These are phyloP conservation scores for Baorangia bicolor DNA, from an alignment of 768 basidiomycete genomes.

Conservation along the genomic window DNA sequence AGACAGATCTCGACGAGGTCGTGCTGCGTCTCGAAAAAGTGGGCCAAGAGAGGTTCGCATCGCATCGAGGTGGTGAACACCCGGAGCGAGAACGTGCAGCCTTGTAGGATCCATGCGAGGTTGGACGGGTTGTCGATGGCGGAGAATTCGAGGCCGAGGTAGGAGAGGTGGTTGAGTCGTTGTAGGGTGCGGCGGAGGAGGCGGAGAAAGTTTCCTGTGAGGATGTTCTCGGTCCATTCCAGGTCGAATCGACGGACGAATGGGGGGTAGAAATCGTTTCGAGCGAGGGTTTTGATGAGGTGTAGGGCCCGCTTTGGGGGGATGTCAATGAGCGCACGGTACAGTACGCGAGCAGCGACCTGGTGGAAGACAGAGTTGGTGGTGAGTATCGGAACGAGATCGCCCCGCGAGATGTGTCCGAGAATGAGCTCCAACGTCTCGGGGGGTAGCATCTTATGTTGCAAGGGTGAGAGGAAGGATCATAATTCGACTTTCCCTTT, in stretches of 20 bases:
- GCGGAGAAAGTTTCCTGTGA: slow-evolving; percentile 49
- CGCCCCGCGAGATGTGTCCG: slow-evolving; percentile 21
- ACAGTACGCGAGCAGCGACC: slow-evolving; percentile 34
- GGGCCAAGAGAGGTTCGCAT: slow-evolving; percentile 46
- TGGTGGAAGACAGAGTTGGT: slow-evolving; percentile 28
- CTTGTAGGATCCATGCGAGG: slow-evolving; percentile 50
- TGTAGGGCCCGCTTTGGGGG: slow-evolving; percentile 30
- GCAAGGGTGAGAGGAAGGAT: background rate
- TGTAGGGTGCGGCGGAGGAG: slow-evolving; percentile 48
- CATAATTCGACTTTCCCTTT: background rate
- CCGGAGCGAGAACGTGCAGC: slow-evolving; percentile 44
- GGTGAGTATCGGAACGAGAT: slow-evolving; percentile 27
- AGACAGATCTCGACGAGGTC: slow-evolving; percentile 52
- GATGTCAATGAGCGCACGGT: slow-evolving; percentile 38
- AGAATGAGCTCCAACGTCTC: slow-evolving; percentile 39
- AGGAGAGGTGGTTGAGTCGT: slow-evolving; percentile 37
- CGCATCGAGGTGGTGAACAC: slow-evolving; percentile 55
- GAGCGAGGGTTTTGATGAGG: slow-evolving; percentile 43
- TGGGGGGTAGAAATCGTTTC: slow-evolving; percentile 35
- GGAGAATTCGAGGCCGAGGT: slow-evolving; percentile 53
- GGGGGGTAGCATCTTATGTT: slow-evolving; percentile 28
- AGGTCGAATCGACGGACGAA: slow-evolving; percentile 50
- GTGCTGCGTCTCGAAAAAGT: slow-evolving; percentile 52
- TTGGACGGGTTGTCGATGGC: slow-evolving; percentile 29
- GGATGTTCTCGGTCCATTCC: slow-evolving; percentile 36